A percentile compares a stretch with the other conserved stretches of the same genome.
phyloP scores from a whole-genome alignment of 2,329 filamentous ascomycete species.

The Aspergillus thermomutatus region DNA sequence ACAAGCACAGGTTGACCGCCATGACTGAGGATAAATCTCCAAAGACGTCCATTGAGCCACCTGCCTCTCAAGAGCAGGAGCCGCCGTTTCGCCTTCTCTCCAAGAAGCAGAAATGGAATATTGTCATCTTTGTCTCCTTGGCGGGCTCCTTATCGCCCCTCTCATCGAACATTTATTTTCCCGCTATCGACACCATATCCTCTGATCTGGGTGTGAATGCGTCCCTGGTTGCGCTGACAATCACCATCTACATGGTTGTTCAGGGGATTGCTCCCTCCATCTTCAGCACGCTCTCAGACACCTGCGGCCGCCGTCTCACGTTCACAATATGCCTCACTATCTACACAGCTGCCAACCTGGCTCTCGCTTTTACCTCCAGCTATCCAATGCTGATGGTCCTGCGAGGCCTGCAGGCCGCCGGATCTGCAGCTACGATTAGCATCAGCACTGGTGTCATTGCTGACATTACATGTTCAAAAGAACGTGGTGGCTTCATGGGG shows the following conservation, averaged over 20 bases:
- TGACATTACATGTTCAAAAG: slow-evolving; percentile 37
- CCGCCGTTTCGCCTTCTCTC: slow-evolving; percentile 33
- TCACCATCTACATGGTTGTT: slow-evolving; percentile 48
- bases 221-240: slow-evolving; percentile 32
- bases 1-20: no score
- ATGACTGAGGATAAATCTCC: no score
- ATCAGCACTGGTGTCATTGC: slow-evolving; percentile 40
- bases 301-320: slow-evolving; percentile 44
- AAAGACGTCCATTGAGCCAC: no score
- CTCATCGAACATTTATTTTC: slow-evolving; percentile 47
- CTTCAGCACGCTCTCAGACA: slow-evolving; percentile 50
- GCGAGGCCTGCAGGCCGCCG: slow-evolving; percentile 6
- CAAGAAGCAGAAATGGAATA: slow-evolving; percentile 33
- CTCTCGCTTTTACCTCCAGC: slow-evolving; percentile 29
- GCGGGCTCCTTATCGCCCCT: slow-evolving; percentile 45
- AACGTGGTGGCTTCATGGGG: slow-evolving; percentile 40
- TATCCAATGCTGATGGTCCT: slow-evolving; percentile 10
- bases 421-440: slow-evolving; percentile 4
- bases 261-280: slow-evolving; percentile 51
- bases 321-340: slow-evolving; percentile 47
- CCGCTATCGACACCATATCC: slow-evolving; percentile 32
- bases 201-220: slow-evolving; percentile 25
- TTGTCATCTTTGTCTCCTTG: slow-evolving; percentile 39
- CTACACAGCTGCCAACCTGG: slow-evolving; percentile 48
- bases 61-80: no score